Conservation (phyloP, 768 basidiomycete species). For the Pulveroboletus sp. region DNA sequence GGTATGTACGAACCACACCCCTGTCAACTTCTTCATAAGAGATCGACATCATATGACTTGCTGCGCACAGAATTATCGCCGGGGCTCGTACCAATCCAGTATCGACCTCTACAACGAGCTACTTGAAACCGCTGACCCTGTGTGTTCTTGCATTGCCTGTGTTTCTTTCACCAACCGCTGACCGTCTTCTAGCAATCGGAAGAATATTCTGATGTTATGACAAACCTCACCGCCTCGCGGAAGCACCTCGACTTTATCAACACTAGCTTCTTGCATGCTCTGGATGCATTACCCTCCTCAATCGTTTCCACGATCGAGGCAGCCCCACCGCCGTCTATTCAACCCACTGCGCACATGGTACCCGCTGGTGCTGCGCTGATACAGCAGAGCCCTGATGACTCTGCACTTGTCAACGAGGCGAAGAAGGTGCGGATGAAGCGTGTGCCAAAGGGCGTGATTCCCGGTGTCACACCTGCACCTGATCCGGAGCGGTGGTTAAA, state of each 20-base stretch:
- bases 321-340: slow-evolving; percentile 51
- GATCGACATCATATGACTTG: slow-evolving; percentile 12
- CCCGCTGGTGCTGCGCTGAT: slow-evolving; percentile 22
- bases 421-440: slow-evolving; percentile 59
- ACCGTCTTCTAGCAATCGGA: slow-evolving; percentile 59
- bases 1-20: slow-evolving; percentile 41
- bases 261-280: slow-evolving; percentile 57
- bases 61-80: slow-evolving; percentile 62
- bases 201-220: slow-evolving; percentile 82
- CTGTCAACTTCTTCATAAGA: slow-evolving; percentile 17
- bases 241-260: slow-evolving; percentile 82
- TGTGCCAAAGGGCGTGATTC: slow-evolving; percentile 69
- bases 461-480: slow-evolving; percentile 75
- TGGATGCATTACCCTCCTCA: slow-evolving; percentile 55
- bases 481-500: slow-evolving; percentile 88
- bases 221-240: slow-evolving; percentile 79
- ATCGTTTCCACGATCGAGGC: slow-evolving; percentile 54
- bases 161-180: background rate
- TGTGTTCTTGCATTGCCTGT: slow-evolving; percentile 37
- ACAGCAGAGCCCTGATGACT: slow-evolving; percentile 30
- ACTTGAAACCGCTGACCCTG: slow-evolving; percentile 71
- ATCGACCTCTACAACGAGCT: slow-evolving; percentile 78
- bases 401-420: slow-evolving; percentile 35
- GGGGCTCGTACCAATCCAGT: slow-evolving; percentile 67
- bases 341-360: slow-evolving; percentile 26